Base-by-base conservation (phyloP, 495 filamentous ascomycete genomes). In the Daldinia decipiens region DNA sequence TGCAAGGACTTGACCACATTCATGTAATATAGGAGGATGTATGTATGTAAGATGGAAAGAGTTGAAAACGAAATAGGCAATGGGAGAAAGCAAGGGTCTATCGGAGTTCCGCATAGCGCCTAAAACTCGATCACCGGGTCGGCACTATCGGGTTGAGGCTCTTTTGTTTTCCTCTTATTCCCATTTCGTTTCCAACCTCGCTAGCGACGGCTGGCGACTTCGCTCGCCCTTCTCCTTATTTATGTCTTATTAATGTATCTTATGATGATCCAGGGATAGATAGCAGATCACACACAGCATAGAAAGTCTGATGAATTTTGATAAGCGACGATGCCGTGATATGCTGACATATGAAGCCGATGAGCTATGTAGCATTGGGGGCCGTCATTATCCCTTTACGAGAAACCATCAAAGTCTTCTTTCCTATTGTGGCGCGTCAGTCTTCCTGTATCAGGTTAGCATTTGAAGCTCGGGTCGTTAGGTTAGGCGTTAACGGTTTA, bases 141-240 rank as follows among this genome's bases (percentile, higher is more conserved):
- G 59, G 59, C 29, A 58, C 11, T 32, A 63, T 63, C 59, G 53
- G 59, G 31, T n/a, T 62, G 66, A 62, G 60, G 50, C 61, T 60
- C 60, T 31, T 56, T 19, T 29, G 5, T 34, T 32, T 13, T 31
- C 26, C 8, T 29, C n/a, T 31, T 55, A 26, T 21, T 57, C 32
- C 32, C 32, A 21, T 8, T 38, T 55, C 26, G 12, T 59, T 36
- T 32, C 32, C 24, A 47, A 54, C 40, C 7, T 45, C 45, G 7
- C 38, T 52, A 51, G 13, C 51, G 40, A 61, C 39, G 56, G 40
- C 13, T 5, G 29, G 29, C 9, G 7, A 32, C 29, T 8, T 32
- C 29, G 29, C 29, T 32, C 29, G 17, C 11, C 17, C 15, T 47
- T 9, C 9, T 21, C 43, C 8, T 47, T 24, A 47, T 4, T 24